Evolutionary conservation across 768 basidiomycete genomes (phyloP), one percentile per base, ranked within the genome.

Genomic region (Leccinum truebloodii): DNA sequence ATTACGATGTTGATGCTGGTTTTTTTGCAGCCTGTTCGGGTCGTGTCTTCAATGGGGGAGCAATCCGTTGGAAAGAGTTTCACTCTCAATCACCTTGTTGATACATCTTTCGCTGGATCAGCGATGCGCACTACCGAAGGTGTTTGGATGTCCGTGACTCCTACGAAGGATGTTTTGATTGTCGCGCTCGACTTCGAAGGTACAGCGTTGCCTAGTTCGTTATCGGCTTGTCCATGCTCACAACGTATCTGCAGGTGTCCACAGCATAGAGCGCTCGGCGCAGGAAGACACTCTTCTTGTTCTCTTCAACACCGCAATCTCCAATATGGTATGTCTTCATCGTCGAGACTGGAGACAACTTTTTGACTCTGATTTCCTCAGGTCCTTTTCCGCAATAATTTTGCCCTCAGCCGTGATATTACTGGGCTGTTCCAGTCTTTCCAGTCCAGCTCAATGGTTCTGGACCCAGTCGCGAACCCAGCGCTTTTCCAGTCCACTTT

Each of bases 101-200:
- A 87, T 61, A 84, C 85, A 0, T 86, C 86, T 1, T 87, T 88
- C 60, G 84, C 85, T 16, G 86, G 86, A 6, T 83, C 80, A 10
- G 86, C 86, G 0, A 86, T 87, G 83, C 73, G 83, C 34, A 85
- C 84, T 4, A 86, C 83, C 63, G 83, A 86, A 72, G 85, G 85
- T 20, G 83, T 87, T 26, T 86, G 85, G 85, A 81, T 86, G 80
- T 86, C 85, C 1, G 83, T 82, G 16, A 85, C 85, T 2, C 86
- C 86, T 0, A 86, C 86, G 0, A 74, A 80, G 28, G 80, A 85
- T 6, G 71, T 70, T 3, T 67, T 87, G 18, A 73, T 87, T n/a
- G 84, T 87, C 1, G 81, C 86, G 4, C 76, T 87, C 10, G 86
- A 87, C 62, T 87, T 87, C 60, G 86, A 87, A 79, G 86, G 86